Conservation (phyloP, 306 rosid genomes). For the Hippophae tibetana region DNA sequence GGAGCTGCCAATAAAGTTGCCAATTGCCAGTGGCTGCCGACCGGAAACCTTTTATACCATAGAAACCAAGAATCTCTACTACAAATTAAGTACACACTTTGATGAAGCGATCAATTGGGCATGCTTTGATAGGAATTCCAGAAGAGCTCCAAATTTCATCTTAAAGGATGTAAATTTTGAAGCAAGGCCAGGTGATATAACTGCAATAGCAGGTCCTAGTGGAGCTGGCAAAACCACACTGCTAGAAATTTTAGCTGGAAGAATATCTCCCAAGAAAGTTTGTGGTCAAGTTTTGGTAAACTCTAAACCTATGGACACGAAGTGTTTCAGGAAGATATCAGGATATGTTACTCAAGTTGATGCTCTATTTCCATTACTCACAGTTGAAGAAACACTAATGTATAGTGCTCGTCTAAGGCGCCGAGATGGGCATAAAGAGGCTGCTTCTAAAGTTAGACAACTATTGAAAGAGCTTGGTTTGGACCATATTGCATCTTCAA, state of each 20-base stretch:
- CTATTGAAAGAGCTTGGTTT: constrained; percentile 77
- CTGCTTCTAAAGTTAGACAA: constrained; percentile 48
- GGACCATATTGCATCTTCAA: constrained; percentile 64
- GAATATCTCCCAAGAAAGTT: constrained; percentile 33
- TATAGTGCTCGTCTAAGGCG: constrained; percentile 80
- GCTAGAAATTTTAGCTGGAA: constrained; percentile 82
- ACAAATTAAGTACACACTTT: constrained; percentile 45
- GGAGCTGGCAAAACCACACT: constrained; percentile 97
- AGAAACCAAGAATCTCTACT: constrained; percentile 58
- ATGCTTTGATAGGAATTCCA: constrained; percentile 34
- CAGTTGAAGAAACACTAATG: constrained; percentile 83
- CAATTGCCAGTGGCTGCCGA: constrained; percentile 30
- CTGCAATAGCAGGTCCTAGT: constrained; percentile 97
- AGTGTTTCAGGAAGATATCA: constrained; percentile 43
- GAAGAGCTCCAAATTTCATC: constrained; percentile 37
- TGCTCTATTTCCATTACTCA: constrained; percentile 69
- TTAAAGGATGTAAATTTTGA: constrained; percentile 71
- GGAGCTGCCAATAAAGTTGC: constrained; percentile 43
- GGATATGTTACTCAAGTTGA: constrained; percentile 86
- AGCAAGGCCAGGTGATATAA: constrained; percentile 67
- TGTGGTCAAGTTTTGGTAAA: constrained; percentile 74
- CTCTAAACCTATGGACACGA: constrained; percentile 39
- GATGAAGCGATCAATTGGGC: constrained; percentile 34
- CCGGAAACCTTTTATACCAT: constrained; percentile 31
- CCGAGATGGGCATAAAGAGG: constrained; percentile 40